phyloP scores from a whole-genome alignment of 2,329 filamentous ascomycete species.

The Pestalotiopsis sp. region DNA sequence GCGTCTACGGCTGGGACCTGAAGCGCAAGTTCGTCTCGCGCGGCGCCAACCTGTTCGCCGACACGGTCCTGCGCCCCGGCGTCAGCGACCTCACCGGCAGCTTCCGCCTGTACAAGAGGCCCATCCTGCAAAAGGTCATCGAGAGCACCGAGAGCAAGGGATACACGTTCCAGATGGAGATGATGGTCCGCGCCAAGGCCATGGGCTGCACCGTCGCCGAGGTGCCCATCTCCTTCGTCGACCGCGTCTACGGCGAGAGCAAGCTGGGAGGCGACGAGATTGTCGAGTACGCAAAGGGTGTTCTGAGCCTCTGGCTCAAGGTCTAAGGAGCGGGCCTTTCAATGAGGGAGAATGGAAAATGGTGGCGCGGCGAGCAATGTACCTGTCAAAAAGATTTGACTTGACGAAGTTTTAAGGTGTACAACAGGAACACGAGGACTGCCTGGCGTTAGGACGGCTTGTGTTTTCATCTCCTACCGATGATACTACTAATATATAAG shows the following conservation, averaged over 20 bases:
- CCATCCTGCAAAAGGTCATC: conserved; percentile 88
- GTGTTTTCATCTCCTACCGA: conserved; percentile 10
- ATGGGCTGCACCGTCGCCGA: conserved; percentile 94
- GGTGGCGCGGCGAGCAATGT: neutral
- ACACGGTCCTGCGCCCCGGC: conserved; percentile 88
- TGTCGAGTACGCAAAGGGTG: conserved; percentile 91
- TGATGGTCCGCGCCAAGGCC: conserved; percentile 96
- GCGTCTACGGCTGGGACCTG: conserved; percentile 95
- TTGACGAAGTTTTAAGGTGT: conserved; percentile 5
- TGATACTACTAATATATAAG: conserved; percentile 12
- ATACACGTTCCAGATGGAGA: conserved; percentile 99
- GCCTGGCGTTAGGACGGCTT: conserved; percentile 15
- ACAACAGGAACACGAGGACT: conserved; percentile 11
- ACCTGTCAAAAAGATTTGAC: neutral
- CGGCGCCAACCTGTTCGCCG: conserved; percentile 92
- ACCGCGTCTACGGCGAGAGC: conserved; percentile 91
- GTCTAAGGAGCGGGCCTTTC: conserved; percentile 51
- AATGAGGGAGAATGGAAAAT: neutral
- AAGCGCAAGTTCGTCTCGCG: conserved; percentile 84
- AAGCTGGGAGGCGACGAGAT: conserved; percentile 96
- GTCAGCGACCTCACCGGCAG: conserved; percentile 95
- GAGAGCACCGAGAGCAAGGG: conserved; percentile 91
- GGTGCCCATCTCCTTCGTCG: conserved; percentile 95
- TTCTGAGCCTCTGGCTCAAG: conserved; percentile 76
- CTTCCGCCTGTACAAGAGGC: conserved; percentile 93